Evolutionary conservation across 169 alveolate species (phyloP), one percentile per base, ranked within the genome.

Genomic region (Plasmodium malariae): DNA sequence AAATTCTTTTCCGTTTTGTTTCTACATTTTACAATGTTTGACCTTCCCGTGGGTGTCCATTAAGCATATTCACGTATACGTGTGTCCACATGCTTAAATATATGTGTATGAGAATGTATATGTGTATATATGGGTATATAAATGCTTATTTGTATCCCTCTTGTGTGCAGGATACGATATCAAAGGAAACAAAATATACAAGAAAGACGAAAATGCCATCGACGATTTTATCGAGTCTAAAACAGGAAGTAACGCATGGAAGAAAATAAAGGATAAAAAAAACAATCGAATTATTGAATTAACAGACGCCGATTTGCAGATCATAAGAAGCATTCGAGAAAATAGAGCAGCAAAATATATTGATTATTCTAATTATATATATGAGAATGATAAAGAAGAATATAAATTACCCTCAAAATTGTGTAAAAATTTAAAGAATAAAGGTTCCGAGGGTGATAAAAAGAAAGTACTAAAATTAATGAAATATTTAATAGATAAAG

Each of bases 341-440:
- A 70, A 70, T 49, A 86, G 43, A 55, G 76, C 70, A 24, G 92
- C 92, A 21, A 86, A n/a, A 30, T 1, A 21, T 70, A 17, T 69
- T 30, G 60, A 70, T 24, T 54, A 68, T 19, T 32, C 85, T 21
- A 65, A 70, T 37, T 86, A 69, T 60, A 74, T 86, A 19, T 86
- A 86, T 72, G 92, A 86, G 70, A 86, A 86, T 86, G 92, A 86
- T 26, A 86, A 48, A 40, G 92, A 86, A 30, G 92, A 86, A 34
- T 86, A 86, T 74, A 86, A 86, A 86, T 51, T 68, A 26, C 54
- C 28, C 36, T 3, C 60, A 40, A 55, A 49, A 12, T 28, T 21
- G 37, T 40, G 30, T 34, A 7, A 9, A 2, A 86, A 70, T n/a
- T 37, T 19, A n/a, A 86, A 37, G 51, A 57, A 70, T 7, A 86